Base-by-base conservation (phyloP, 352 stramenopile species). In the Phytophthora meadii region DNA sequence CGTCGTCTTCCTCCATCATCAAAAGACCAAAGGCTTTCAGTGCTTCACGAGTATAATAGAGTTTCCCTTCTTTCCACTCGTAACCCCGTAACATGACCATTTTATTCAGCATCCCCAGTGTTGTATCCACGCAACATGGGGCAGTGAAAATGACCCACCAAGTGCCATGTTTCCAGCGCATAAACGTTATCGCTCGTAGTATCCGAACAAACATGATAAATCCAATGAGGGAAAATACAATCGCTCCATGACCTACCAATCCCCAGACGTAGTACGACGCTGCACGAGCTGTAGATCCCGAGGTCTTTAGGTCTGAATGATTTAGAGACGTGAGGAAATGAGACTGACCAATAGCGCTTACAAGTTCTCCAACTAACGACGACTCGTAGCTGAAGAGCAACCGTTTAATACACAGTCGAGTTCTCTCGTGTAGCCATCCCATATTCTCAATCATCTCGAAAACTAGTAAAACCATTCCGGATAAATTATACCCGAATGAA, bases 311-410 rank as follows among this genome's bases (percentile, higher is more conserved):
- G 27, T 68, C 52, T 0, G 60, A 68, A 1, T 22, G 51, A 24
- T 22, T 68, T 4, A 68, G 10, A 1, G 36, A 45, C 28, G 60
- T 63, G 2, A 68, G 42, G 15, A 63, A 68, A 56, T 51, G 22
- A 1, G 51, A 34, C 39, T 47, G 48, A 22, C 52, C 42, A 6
- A 63, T 45, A 1, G 52, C 51, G n/a, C 51, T 51, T 5, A 70
- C 14, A 1, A 76, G 17, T 12, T 76, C 68, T 3, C 68, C 68
- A 3, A 76, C 22, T 24, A 76, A 34, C 6, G 63, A 44, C 4
- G 57, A 70, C 32, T 76, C 68, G 10, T 70, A 65, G 63, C 51
- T 70, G 39, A 76, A 76, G 0, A 76, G 10, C 10, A 73, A n/a
- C 0, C 68, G 53, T 37, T 69, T 73, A 46, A 63, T 56, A 12